phyloP scores from a whole-genome alignment of 75 land plant species.

The Larix kaempferi region DNA sequence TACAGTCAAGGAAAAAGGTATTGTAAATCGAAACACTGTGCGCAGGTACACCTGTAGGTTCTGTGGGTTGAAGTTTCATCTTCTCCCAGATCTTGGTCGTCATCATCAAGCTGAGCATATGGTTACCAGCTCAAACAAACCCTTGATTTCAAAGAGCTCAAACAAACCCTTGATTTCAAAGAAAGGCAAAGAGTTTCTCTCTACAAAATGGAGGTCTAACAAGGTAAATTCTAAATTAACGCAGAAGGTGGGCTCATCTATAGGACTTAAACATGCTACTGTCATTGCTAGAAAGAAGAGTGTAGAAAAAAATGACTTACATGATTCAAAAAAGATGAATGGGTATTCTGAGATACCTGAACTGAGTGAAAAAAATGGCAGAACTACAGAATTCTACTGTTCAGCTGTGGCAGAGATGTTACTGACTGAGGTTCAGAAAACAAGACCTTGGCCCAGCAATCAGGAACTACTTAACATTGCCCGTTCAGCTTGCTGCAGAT shows the following conservation, averaged over 20 bases:
- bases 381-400: conserved; percentile 33
- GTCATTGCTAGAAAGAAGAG: conserved; percentile 31
- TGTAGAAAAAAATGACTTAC: conserved; percentile 11
- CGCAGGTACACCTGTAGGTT: conserved; percentile 64
- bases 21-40: conserved; percentile 14
- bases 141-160: conserved; percentile 22
- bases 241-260: conserved; percentile 19
- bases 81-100: conserved; percentile 94
- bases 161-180: conserved; percentile 17
- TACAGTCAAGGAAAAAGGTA: conserved; percentile 3
- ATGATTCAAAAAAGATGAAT: conserved; percentile 1
- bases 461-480: conserved; percentile 69
- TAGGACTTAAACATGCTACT: neutral
- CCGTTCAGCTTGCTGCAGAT: conserved; percentile 68
- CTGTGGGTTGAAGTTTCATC: conserved; percentile 79
- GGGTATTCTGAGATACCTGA: conserved; percentile 27
- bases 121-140: conserved; percentile 21
- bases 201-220: conserved; percentile 9
- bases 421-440: conserved; percentile 37
- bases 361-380: conserved; percentile 13
- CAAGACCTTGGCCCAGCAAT: conserved; percentile 54
- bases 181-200: conserved; percentile 17
- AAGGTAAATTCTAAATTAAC: conserved; percentile 28
- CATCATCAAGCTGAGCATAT: conserved; percentile 98
- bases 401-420: conserved; percentile 44